Conservation (phyloP, 169 alveolate genomes). For the Plasmodium blacklocki region DNA sequence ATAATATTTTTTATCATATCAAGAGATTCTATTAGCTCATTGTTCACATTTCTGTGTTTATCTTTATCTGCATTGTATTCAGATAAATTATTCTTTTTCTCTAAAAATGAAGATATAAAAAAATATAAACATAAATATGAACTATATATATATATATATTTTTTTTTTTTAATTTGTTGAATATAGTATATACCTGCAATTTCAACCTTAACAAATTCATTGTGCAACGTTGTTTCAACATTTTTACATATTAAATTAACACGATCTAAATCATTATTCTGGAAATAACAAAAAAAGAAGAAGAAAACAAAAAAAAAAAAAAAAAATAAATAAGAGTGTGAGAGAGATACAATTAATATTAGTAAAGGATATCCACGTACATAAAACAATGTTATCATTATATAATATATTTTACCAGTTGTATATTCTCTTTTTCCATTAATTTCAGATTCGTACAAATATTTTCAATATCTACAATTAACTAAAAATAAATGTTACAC, state of each 20-base stretch:
- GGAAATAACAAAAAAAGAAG: neutral
- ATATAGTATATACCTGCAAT: slow-evolving; percentile 41
- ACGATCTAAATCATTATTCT: slow-evolving; percentile 63
- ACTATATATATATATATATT: neutral
- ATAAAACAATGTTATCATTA: neutral
- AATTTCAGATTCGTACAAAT: slow-evolving; percentile 54
- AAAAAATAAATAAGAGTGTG: neutral
- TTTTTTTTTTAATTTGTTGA: neutral
- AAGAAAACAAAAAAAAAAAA: neutral
- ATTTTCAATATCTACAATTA: slow-evolving; percentile 56
- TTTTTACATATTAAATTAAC: slow-evolving; percentile 70
- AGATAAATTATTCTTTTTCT: neutral
- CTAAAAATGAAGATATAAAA: neutral
- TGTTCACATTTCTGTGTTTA: slow-evolving; percentile 9
- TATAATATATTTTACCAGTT: slow-evolving; percentile 36
- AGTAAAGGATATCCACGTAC: too few species aligned
- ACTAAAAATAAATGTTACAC: slow-evolving; percentile 18
- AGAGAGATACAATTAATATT: too few species aligned
- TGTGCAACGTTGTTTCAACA: slow-evolving; percentile 70
- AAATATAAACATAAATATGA: neutral
- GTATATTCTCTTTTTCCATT: slow-evolving; percentile 74
- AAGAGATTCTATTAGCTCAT: slow-evolving; percentile 35
- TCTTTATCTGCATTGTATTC: slow-evolving; percentile 59
- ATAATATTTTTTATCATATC: slow-evolving; percentile 35
- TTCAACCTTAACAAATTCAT: slow-evolving; percentile 76